These are phyloP conservation scores for Medicago lupulina DNA, from an alignment of 306 rosid species.

Conservation along the genomic window DNA sequence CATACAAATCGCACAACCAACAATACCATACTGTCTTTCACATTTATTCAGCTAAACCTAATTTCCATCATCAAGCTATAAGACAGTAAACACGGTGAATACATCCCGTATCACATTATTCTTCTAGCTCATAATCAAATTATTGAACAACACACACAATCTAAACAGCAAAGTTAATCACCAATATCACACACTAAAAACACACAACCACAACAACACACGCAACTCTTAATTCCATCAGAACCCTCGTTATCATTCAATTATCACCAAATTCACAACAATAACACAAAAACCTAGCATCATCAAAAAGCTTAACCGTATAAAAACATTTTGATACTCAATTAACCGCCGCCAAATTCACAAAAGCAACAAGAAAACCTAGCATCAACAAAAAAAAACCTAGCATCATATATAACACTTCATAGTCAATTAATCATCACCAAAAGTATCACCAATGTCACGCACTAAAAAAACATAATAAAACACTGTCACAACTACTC, in stretches of 20 bases:
- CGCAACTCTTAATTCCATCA: conserved; percentile 14
- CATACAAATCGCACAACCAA: conserved; percentile 19
- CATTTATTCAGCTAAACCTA: conserved; percentile 7
- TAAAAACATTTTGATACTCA: too few relatives aligned
- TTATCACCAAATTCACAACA: conserved; percentile 25
- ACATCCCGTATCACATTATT: neutral
- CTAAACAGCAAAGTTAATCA: conserved; percentile 17
- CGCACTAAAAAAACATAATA: conserved; percentile 22
- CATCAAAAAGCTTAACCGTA: neutral
- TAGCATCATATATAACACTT: neutral
- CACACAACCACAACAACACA: conserved; percentile 17
- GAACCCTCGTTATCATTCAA: conserved; percentile 11
- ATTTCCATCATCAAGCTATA: neutral
- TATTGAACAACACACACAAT: conserved; percentile 1
- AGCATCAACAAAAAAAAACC: too few relatives aligned
- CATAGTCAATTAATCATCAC: too few relatives aligned
- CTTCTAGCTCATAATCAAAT: conserved; percentile 18
- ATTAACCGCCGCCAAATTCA: too few relatives aligned
- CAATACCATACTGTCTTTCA: conserved; percentile 1
- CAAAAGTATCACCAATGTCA: conserved; percentile 14
- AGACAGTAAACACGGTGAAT: conserved; percentile 5
- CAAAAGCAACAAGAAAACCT: too few relatives aligned
- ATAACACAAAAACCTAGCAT: neutral
- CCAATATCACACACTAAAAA: conserved; percentile 20
- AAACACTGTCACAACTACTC: conserved; percentile 22